These are phyloP conservation scores for Xerophyta viscosa DNA, from an alignment of 106 monocot genomes.

Conservation along the genomic window DNA sequence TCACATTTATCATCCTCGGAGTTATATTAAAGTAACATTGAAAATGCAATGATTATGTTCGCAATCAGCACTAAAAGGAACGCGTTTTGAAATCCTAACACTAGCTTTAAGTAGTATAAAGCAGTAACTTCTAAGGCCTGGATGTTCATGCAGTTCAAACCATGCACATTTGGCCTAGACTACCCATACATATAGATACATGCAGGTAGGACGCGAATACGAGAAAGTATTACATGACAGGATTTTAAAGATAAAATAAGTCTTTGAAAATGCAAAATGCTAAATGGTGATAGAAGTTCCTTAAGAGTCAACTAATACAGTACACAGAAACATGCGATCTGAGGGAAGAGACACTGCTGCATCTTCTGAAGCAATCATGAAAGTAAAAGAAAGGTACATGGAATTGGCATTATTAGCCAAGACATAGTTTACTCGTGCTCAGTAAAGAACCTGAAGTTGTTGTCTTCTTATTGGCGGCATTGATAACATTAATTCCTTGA, in stretches of 20 bases:
- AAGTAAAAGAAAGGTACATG: not conserved
- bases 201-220: too few species aligned
- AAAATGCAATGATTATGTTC: not conserved
- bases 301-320: not conserved
- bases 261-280: not conserved
- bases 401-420: not conserved
- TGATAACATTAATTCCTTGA: conserved; percentile 76
- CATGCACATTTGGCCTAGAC: too few species aligned
- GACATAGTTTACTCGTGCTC: not conserved
- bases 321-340: not conserved
- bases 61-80: too few species aligned
- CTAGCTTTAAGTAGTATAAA: too few species aligned
- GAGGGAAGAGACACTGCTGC: not conserved
- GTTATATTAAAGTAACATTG: too few species aligned
- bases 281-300: not conserved
- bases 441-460: conserved; percentile 64
- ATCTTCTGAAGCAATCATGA: not conserved
- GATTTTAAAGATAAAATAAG: too few species aligned
- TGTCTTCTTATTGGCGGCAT: conserved; percentile 46
- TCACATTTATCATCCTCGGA: not conserved
- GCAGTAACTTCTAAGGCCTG: too few species aligned
- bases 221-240: too few species aligned
- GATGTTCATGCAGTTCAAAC: too few species aligned
- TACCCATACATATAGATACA: too few species aligned
- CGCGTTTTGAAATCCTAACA: too few species aligned